Base-by-base conservation (phyloP, 257 asterid genomes). In the Linderniella brevidens region DNA sequence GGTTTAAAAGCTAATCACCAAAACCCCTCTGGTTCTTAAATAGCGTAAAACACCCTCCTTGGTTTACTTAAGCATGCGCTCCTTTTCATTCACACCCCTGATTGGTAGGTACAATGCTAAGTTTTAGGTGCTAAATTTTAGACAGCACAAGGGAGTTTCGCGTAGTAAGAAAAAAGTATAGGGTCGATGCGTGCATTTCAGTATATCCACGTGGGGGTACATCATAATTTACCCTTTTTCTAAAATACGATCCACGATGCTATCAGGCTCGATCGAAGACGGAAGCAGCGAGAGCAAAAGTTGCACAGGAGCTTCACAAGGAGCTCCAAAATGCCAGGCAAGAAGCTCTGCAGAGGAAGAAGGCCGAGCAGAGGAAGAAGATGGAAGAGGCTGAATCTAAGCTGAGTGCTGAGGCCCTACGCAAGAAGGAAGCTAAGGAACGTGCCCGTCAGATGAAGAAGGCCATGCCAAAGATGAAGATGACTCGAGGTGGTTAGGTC, bases 401-500 rank as follows among this genome's bases (percentile, higher is more conserved):
- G 51, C 29, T 46, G 14, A 46, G 51, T 11, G 51, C 51, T 11
- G 51, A 46, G 18, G 51, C 51, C 3, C 32, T 46, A 17, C 51
- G 51, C n/a, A 46, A 19, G 36, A 46, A 46, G 32, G 51, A 46
- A 19, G 35, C 51, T 11, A 46, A 46, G 14, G 51, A 46, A 11
- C 51, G 51, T 1, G 51, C 51, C 12, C 32, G 36, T 13, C 51
- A 46, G 11, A 46, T 46, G 51, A 46, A 46, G 51, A 46, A 46
- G 35, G 51, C 51, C 35, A 46, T 46, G 51, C 51, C 51, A 9
- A 46, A 46, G 14, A 29, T 46, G 13, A 46, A 46, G 51, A 46
- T 46, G 51, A 15, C 51, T 17, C 19, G 35, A 10, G 51, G 35
- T 17, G 35, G 14, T 46, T 46, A 46, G 36, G 10, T 1, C 18